phyloP scores from a whole-genome alignment of 2,329 filamentous ascomycete genomes.

The Zalaria obscura region DNA sequence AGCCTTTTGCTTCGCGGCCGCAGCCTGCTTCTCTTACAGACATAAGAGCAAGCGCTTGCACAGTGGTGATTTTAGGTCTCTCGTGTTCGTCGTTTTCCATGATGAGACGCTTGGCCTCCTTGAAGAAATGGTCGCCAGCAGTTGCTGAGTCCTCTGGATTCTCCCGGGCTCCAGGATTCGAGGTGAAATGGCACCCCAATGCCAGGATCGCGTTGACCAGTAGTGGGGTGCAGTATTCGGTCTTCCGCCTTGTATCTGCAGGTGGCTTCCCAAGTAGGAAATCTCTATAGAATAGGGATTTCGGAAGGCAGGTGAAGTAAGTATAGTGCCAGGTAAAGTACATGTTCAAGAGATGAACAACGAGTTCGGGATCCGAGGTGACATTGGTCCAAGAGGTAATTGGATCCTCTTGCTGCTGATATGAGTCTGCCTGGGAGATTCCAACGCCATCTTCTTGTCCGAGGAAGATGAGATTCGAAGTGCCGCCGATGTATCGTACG shows the following conservation, averaged over 20 bases:
- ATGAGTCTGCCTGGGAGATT: slow-evolving; percentile 24
- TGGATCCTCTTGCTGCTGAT: slow-evolving; percentile 47
- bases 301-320: slow-evolving; percentile 86
- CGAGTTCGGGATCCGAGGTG: slow-evolving; percentile 62
- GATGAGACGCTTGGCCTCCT: slow-evolving; percentile 79
- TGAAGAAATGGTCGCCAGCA: slow-evolving; percentile 91
- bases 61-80: slow-evolving; percentile 72
- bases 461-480: slow-evolving; percentile 80
- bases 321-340: slow-evolving; percentile 98
- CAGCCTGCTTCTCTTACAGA: slow-evolving; percentile 92
- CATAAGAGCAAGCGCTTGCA: slow-evolving; percentile 90
- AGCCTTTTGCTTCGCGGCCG: slow-evolving; percentile 84
- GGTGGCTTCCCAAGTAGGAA: slow-evolving; percentile 58
- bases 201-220: slow-evolving; percentile 91
- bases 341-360: slow-evolving; percentile 85
- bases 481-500: slow-evolving; percentile 83
- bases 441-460: slow-evolving; percentile 31
- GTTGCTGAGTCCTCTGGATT: slow-evolving; percentile 63
- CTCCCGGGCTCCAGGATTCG: slow-evolving; percentile 55
- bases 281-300: slow-evolving; percentile 72
- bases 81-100: slow-evolving; percentile 89
- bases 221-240: slow-evolving; percentile 72
- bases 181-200: slow-evolving; percentile 85
- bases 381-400: slow-evolving; percentile 79
- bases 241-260: slow-evolving; percentile 33